phyloP scores from a whole-genome alignment of 2,329 filamentous ascomycete genomes.

The Penicillium sp. region DNA sequence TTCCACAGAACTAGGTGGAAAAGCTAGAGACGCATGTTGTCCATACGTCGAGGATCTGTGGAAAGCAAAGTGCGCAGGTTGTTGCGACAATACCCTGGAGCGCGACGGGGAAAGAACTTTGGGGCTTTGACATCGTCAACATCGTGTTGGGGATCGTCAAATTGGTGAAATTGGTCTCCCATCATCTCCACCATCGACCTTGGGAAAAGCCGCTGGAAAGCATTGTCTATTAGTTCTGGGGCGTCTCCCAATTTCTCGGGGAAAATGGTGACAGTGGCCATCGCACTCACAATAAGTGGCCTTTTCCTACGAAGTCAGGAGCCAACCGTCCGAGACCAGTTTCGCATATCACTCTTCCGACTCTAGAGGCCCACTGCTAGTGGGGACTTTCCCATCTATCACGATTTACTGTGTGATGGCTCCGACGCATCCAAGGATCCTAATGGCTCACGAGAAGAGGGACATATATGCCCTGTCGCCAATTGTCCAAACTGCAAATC shows the following conservation, averaged over 20 bases:
- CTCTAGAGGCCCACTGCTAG: neutral
- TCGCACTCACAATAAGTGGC: neutral
- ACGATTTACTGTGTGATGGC: neutral
- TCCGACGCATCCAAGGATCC: neutral
- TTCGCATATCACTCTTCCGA: neutral
- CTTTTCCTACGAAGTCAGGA: neutral
- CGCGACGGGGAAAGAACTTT: neutral
- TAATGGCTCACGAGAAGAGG: no score
- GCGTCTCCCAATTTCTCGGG: no score
- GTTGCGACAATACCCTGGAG: neutral
- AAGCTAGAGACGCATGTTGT: neutral
- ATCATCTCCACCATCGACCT: neutral
- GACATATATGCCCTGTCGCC: no score
- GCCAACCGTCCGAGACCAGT: no score
- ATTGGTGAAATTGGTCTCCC: neutral
- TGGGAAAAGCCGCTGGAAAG: neutral
- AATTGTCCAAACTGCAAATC: no score
- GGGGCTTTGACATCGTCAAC: neutral
- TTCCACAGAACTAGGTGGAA: conserved; percentile 8
- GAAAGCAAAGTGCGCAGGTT: neutral
- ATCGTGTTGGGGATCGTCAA: neutral
- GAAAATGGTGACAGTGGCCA: neutral
- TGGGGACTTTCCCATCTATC: neutral
- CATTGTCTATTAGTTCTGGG: no score
- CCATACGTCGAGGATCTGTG: no score